Base-by-base conservation (phyloP, 2,329 filamentous ascomycete genomes). In the Leptosphaerulina australis region DNA sequence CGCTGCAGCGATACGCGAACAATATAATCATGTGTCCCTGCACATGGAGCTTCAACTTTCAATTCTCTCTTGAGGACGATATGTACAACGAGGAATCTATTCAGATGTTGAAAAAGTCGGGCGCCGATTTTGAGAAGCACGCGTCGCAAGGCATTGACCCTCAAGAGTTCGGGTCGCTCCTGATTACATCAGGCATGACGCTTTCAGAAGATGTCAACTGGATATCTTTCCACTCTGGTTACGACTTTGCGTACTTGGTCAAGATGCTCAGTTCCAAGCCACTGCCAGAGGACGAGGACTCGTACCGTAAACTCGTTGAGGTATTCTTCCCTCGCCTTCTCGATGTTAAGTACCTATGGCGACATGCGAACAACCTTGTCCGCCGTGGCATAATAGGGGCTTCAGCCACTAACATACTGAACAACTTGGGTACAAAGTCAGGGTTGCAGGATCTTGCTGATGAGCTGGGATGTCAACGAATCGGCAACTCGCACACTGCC, bases 21-120 rank as follows among this genome's bases (percentile, higher is more conserved):
- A 79, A 79, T 56, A 75, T 82, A 44, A 70, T 79, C n/a, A 81
- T 83, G 38, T 86, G 91, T 51, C 93, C 90, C 12, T 95, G 89
- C 69, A 95, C 93, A 14, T 99, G 94, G 94, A 93, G 97, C 63
- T 99, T 99, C 81, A 97, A 99, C 79, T 99, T 99, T 76, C 88
- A 92, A 64, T 99, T 97, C 74, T 94, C 91, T 1, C 81, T 97
- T 8, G 89, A 94, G 60, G 86, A 93, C 29, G 94, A 99, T 75
- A 99, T 99, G 94, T 97, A 95, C 76, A 94, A 95, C 57, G 88
- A 96, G 70, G 88, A 91, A 50, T 97, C 91, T 12, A 97, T 97
- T 60, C 88, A 94, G 59, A 91, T 96, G 63, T 82, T 97, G 15
- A 87, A 91, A 62, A 88, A 90, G 65, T 90, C 91, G 2, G 94